These are phyloP conservation scores for Geranium brycei DNA, from an alignment of 345 rosid genomes.

Conservation along the genomic window DNA sequence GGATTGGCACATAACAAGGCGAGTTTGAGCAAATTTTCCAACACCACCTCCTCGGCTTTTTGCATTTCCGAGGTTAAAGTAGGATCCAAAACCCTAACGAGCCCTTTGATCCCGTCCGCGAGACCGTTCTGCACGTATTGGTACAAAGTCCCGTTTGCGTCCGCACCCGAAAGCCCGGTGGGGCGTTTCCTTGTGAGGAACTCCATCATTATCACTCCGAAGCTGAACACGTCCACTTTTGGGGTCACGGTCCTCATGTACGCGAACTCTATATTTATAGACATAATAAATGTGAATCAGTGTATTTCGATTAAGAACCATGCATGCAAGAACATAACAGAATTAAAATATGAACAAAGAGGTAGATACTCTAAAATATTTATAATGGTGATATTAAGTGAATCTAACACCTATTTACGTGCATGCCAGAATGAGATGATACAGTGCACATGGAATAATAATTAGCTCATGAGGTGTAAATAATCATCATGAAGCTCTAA, in stretches of 20 bases:
- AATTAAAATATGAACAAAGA: no score
- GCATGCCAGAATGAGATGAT: no score
- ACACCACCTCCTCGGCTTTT: slow-evolving; percentile 15
- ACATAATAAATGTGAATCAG: neutral
- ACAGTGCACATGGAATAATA: no score
- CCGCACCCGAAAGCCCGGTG: slow-evolving; percentile 28
- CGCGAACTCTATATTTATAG: slow-evolving; percentile 60
- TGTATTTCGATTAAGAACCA: no score
- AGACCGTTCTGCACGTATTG: slow-evolving; percentile 42
- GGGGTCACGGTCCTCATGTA: slow-evolving; percentile 70
- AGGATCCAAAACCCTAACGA: slow-evolving; percentile 39
- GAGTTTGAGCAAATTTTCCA: slow-evolving; percentile 32
- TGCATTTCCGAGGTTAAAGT: slow-evolving; percentile 12
- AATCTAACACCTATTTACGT: no score
- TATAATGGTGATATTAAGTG: no score
- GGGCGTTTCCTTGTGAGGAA: slow-evolving; percentile 58
- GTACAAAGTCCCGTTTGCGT: slow-evolving; percentile 42
- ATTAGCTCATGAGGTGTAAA: no score
- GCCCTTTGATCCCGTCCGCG: slow-evolving; percentile 23
- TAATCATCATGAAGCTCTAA: no score
- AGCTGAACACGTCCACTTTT: slow-evolving; percentile 81
- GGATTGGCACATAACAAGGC: slow-evolving; percentile 46
- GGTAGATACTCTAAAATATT: no score
- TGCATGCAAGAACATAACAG: no score
- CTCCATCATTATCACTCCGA: slow-evolving; percentile 64